These are phyloP conservation scores for Fusarium euwallaceae DNA, from an alignment of 2,329 filamentous ascomycete genomes.

Conservation along the genomic window DNA sequence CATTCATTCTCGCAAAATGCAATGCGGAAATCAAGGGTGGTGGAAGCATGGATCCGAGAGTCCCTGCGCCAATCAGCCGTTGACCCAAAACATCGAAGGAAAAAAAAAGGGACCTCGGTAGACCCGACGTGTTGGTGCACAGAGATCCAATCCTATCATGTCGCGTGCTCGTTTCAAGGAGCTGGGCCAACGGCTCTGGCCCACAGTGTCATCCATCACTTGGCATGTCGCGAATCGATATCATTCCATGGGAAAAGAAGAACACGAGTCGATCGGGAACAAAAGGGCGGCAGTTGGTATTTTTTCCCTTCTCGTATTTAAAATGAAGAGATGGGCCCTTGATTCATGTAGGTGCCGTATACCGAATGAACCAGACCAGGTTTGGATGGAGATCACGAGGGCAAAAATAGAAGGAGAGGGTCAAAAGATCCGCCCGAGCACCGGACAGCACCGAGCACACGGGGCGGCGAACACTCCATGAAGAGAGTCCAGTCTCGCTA, in stretches of 20 bases:
- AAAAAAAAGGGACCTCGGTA: constrained; percentile 12
- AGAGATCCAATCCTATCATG: constrained; percentile 6
- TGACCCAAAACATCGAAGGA: background rate
- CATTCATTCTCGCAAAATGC: background rate
- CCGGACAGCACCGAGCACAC: background rate
- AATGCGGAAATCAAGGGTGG: background rate
- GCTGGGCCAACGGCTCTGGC: background rate
- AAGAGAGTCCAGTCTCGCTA: background rate
- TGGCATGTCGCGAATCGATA: constrained; percentile 8
- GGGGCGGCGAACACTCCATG: too few relatives aligned
- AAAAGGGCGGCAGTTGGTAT: background rate
- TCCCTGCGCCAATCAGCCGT: background rate
- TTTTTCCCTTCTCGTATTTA: background rate
- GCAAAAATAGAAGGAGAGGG: background rate
- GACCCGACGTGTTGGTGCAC: constrained; percentile 16
- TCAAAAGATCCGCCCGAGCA: background rate
- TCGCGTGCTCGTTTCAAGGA: constrained; percentile 30
- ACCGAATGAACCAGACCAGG: background rate
- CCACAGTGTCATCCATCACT: constrained; percentile 1
- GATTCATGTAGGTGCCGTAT: background rate
- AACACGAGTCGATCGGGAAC: background rate
- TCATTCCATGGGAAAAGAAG: background rate
- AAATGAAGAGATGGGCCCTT: background rate
- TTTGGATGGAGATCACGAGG: background rate
- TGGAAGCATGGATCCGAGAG: background rate